Base-by-base conservation (phyloP, 208 protist species). In the Jaenimonas drosophilae region DNA sequence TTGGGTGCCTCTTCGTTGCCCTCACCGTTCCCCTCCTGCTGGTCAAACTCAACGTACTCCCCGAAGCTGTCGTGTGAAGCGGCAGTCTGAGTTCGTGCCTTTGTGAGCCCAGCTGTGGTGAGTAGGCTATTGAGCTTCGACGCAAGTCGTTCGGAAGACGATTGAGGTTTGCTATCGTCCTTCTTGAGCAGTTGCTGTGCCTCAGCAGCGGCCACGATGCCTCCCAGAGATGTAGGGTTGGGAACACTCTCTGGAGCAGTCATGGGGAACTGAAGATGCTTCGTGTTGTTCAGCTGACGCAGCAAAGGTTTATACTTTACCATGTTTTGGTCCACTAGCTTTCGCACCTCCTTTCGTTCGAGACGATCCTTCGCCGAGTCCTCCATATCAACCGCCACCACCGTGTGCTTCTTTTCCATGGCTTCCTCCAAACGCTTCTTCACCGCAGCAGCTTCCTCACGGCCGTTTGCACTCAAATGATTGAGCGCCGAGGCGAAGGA, bases 231-330 rank as follows among this genome's bases (percentile, higher is more conserved):
- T 0, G 62, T 62, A 7, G 77, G 66, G 7, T 76, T 62, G 1
- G 82, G 77, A 32, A 72, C 85, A 59, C 77, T 86, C 12, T 89
- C 67, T 7, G 81, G 78, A 14, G 67, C 54, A 24, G 58, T 42
- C 65, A 95, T 69, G 6, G 87, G 87, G 19, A 95, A 71, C 54
- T 80, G 71, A 25, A 95, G 42, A 49, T 90, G 76, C 49, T 85
- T 79, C 12, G 74, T 37, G 20, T 59, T 60, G 44, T 70, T 73
- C 34, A 84, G 66, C 49, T 88, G 72, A 16, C 64, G 67, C 26
- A 95, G 47, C 4, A 91, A 47, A 2, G 57, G 64, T 19, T 80
- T 83, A 51, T 89, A 95, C 58, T 83, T 84, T 27, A 67, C 60
- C 59, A 95, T 60, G 24, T 77, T 60, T 21, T 83, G 59, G 29